Base-by-base conservation (phyloP, 1,284 basidiomycete species). In the Fomitiporia mediterranea region DNA sequence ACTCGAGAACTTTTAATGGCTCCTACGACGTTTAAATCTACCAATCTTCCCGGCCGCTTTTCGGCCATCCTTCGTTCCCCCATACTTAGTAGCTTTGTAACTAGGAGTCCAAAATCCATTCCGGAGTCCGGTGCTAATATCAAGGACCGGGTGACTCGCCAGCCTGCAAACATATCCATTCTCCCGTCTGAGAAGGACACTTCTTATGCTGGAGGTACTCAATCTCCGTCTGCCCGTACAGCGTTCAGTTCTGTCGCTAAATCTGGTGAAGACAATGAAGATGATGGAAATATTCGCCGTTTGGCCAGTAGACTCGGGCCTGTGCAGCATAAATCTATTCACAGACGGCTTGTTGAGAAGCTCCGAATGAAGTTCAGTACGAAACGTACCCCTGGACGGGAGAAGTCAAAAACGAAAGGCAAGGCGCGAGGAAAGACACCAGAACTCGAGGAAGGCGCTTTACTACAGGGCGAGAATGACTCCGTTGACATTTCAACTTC, bases 211-310 rank as follows among this genome's bases (percentile, higher is more conserved):
- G 42, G 40, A 15, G 42, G 48, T 2, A 34, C 30, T 19, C 21
- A 17, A 43, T 57, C 56, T 7, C 56, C 56, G 2, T 28, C 35
- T 52, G 56, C 56, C 9, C 56, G 52, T 15, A 58, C 52, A 28
- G 46, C 49, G 17, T 58, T 54, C 23, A 50, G 44, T 23, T 58
- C 56, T 23, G 46, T 58, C 2, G 56, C 47, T 3, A 49, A 46
- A 8, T 58, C 52, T 25, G 56, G 54, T 38, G 56, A 58, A 42
- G 56, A 58, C 34, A 47, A 55, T 23, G 56, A 57, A 21, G 56
- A 58, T n/a, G 53, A 58, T 25, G 46, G 50, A 21, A 9, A 48
- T 43, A 46, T 52, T 9, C 51, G 56, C 21, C 50, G 32, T 27
- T 13, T n/a, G 5, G 30, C 21, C 13, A 27, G 15, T 6, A 27